Evolutionary conservation across 1,284 basidiomycete species (phyloP).

Genomic region (Pseudozyma sp.): DNA sequence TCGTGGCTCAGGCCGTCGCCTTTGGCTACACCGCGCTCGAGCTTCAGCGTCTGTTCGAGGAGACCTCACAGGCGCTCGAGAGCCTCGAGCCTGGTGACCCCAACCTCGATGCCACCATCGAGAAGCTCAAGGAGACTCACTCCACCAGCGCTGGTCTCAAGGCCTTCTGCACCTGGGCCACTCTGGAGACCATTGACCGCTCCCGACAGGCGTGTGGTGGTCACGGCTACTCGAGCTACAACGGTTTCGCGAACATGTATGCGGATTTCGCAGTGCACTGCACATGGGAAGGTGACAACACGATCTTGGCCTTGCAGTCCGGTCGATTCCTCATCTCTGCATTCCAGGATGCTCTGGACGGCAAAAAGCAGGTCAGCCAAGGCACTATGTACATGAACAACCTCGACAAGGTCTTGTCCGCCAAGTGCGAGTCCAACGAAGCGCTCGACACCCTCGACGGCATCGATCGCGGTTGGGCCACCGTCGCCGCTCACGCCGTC

Average conservation of each 20-base stretch:
- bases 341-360: constrained; percentile 71
- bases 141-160: constrained; percentile 74
- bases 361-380: constrained; percentile 69
- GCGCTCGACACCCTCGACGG: constrained; percentile 71
- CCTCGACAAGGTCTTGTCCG: constrained; percentile 68
- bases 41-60: constrained; percentile 69
- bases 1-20: constrained; percentile 73
- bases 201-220: constrained; percentile 74
- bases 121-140: constrained; percentile 75
- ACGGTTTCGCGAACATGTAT: constrained; percentile 73
- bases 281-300: constrained; percentile 69
- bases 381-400: constrained; percentile 72
- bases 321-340: constrained; percentile 72
- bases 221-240: constrained; percentile 74
- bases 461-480: constrained; percentile 72
- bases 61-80: constrained; percentile 72
- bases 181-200: constrained; percentile 74
- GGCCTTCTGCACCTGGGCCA: constrained; percentile 75
- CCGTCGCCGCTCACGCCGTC: constrained; percentile 73
- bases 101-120: constrained; percentile 65
- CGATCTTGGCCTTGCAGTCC: constrained; percentile 72
- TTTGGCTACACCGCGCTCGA: constrained; percentile 73
- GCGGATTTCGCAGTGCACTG: constrained; percentile 70
- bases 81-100: constrained; percentile 71
- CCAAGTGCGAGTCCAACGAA: constrained; percentile 69